phyloP scores from a whole-genome alignment of 345 rosid species.

The Eucalyptus cloeziana region DNA sequence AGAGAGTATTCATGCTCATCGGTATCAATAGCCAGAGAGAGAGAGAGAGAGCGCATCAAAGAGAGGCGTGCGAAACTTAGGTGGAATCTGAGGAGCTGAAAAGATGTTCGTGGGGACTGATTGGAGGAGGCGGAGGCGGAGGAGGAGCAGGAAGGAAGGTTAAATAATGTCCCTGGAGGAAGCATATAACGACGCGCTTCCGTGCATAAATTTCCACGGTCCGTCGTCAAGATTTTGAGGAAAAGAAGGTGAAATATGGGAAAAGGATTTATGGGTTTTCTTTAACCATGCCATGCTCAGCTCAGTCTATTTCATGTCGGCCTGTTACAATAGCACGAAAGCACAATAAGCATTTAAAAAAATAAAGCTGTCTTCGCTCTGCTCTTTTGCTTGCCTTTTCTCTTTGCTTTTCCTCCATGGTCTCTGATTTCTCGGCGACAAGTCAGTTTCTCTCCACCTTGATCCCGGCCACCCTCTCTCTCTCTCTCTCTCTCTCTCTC shows the following conservation, averaged over 20 bases:
- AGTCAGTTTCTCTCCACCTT: conserved; percentile 29
- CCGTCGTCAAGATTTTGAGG: neutral
- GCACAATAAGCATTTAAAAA: neutral
- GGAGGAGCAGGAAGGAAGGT: no score
- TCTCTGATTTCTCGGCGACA: conserved; percentile 75
- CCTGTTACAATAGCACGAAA: conserved; percentile 26
- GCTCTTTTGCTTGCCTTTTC: neutral
- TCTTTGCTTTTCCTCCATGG: conserved; percentile 22
- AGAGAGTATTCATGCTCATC: neutral
- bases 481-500: neutral
- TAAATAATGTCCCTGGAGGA: neutral
- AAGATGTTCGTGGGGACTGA: neutral
- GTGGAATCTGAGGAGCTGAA: neutral
- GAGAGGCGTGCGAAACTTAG: neutral
- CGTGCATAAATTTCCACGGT: neutral
- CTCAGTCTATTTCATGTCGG: conserved; percentile 64
- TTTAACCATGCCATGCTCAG: neutral
- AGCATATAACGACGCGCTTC: neutral
- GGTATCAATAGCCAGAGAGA: neutral
- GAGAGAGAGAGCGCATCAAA: neutral
- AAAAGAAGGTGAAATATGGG: neutral
- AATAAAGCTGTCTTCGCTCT: conserved; percentile 19
- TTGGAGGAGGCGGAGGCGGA: neutral
- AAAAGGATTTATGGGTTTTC: neutral
- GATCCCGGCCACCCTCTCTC: conserved; percentile 3